Conservation (phyloP, 495 filamentous ascomycete genomes). For the Xeromyces bisporus region DNA sequence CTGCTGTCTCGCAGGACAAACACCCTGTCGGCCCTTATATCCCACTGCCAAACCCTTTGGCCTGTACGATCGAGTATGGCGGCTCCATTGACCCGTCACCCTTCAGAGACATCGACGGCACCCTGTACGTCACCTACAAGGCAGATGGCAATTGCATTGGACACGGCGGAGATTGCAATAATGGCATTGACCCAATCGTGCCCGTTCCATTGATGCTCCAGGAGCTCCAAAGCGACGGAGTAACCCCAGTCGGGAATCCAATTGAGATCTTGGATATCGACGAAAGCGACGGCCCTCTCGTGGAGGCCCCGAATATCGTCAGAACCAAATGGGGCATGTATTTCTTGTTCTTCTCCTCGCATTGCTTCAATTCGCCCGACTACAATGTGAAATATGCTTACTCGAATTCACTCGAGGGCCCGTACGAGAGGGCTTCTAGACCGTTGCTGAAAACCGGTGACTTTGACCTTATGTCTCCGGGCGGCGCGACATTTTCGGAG, state of each 20-base stretch:
- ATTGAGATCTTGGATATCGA: slow-evolving; percentile 34
- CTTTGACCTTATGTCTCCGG: slow-evolving; percentile 29
- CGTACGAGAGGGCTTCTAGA: slow-evolving; percentile 19
- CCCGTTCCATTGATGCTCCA: slow-evolving; percentile 43
- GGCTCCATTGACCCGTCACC: slow-evolving; percentile 41
- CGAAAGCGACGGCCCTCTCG: slow-evolving; percentile 37
- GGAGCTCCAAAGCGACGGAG: slow-evolving; percentile 33
- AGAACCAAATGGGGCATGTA: slow-evolving; percentile 29
- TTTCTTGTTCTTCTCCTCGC: slow-evolving; percentile 42
- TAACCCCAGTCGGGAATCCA: slow-evolving; percentile 29
- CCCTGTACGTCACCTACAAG: slow-evolving; percentile 41
- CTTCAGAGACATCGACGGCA: slow-evolving; percentile 32
- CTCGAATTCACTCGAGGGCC: slow-evolving; percentile 26
- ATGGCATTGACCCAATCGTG: slow-evolving; percentile 24
- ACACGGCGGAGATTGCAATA: slow-evolving; percentile 36
- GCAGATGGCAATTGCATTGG: slow-evolving; percentile 42
- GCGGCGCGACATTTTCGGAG: slow-evolving; percentile 30
- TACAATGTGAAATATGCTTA: slow-evolving; percentile 41
- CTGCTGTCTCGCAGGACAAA: slow-evolving; percentile 21
- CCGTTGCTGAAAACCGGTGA: slow-evolving; percentile 24
- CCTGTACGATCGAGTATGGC: slow-evolving; percentile 32
- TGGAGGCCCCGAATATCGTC: slow-evolving; percentile 41
- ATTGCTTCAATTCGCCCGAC: slow-evolving; percentile 32
- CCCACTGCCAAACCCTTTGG: slow-evolving; percentile 20
- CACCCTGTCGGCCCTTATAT: slow-evolving; percentile 32